phyloP scores from a whole-genome alignment of 1,284 basidiomycete species.

The Polyporus tsugae region DNA sequence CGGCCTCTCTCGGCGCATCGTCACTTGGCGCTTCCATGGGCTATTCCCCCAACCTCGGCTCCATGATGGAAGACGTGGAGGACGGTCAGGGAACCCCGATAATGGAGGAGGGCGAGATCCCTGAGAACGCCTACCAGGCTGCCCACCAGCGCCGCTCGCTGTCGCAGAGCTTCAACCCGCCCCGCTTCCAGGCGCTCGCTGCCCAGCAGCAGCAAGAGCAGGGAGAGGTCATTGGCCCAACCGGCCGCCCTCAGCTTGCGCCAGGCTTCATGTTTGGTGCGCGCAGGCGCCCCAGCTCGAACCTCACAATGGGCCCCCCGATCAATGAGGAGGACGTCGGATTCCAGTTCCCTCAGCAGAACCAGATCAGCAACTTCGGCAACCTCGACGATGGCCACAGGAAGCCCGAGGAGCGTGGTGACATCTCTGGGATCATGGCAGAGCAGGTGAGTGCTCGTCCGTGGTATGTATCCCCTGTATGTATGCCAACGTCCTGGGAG shows the following conservation, averaged over 20 bases:
- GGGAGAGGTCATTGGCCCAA: conserved; percentile 71
- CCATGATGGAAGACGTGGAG: conserved; percentile 84
- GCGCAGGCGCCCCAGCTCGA: conserved; percentile 60
- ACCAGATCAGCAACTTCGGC: conserved; percentile 44
- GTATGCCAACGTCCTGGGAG: conserved; percentile 9
- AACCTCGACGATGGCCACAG: conserved; percentile 55
- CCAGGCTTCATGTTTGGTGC: conserved; percentile 90
- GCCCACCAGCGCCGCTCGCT: conserved; percentile 76
- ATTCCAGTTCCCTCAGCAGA: conserved; percentile 85
- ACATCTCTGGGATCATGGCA: conserved; percentile 88
- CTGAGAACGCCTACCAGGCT: conserved; percentile 60
- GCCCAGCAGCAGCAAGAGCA: conserved; percentile 74
- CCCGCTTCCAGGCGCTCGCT: conserved; percentile 86
- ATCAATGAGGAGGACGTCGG: conserved; percentile 81
- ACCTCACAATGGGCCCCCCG: conserved; percentile 68
- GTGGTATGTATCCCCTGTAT: background rate
- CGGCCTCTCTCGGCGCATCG: conserved; percentile 72
- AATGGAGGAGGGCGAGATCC: conserved; percentile 81
- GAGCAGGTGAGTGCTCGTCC: conserved; percentile 71
- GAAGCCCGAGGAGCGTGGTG: conserved; percentile 70
- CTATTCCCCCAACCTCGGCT: conserved; percentile 79
- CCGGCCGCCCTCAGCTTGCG: conserved; percentile 88
- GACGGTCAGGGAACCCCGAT: conserved; percentile 55
- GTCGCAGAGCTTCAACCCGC: conserved; percentile 84
- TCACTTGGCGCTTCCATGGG: conserved; percentile 66